Evolutionary conservation across 345 rosid genomes (phyloP).

Genomic region (Punica granatum): DNA sequence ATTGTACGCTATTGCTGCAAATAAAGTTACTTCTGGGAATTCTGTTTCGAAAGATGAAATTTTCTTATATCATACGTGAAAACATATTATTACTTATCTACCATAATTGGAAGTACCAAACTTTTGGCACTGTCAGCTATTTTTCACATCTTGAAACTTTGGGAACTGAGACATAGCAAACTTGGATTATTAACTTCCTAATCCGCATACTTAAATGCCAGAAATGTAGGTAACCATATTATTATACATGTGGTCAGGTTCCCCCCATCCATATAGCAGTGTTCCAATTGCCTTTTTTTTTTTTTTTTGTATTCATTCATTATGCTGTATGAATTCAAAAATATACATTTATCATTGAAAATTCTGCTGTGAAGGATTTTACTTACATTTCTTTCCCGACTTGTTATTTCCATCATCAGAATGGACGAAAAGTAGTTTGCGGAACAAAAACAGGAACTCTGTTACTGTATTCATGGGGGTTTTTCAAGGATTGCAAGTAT

Average conservation of each 20-base stretch:
- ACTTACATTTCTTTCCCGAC: neutral
- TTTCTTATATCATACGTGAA: neutral
- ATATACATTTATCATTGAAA: neutral
- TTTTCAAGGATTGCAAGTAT: conserved; percentile 96
- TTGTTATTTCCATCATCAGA: conserved; percentile 30
- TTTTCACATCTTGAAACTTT: neutral
- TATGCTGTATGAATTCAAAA: neutral
- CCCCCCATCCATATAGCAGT: neutral
- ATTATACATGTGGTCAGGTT: neutral
- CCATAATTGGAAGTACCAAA: neutral
- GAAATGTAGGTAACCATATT: neutral
- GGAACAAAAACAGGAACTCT: conserved; percentile 78
- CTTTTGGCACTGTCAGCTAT: neutral
- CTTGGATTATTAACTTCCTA: too few relatives aligned
- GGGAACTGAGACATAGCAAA: neutral
- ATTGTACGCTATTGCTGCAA: too few relatives aligned
- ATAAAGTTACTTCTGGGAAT: too few relatives aligned
- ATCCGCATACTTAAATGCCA: too few relatives aligned
- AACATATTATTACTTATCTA: neutral
- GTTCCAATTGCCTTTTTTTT: neutral
- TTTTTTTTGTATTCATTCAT: neutral
- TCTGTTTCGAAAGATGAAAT: neutral
- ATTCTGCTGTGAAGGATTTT: neutral
- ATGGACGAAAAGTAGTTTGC: conserved; percentile 72
- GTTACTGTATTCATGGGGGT: conserved; percentile 86